phyloP scores from a whole-genome alignment of 2,329 filamentous ascomycete species.

The Periconia digitata region DNA sequence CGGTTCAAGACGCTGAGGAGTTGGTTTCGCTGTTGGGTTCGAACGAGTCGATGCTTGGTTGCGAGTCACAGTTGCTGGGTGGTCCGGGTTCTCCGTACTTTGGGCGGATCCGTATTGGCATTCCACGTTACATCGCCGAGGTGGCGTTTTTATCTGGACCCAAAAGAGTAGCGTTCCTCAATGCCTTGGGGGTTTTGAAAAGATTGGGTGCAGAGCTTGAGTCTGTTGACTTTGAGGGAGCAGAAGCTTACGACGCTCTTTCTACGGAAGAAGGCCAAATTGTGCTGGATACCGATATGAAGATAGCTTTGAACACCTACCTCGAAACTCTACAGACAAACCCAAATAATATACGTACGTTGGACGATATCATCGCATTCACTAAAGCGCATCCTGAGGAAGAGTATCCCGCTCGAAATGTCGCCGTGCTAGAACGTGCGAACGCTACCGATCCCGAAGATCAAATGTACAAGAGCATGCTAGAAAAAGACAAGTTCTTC shows the following conservation, averaged over 20 bases:
- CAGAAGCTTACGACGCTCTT: conserved; percentile 47
- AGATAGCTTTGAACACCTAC: conserved; percentile 57
- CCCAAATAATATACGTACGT: conserved; percentile 53
- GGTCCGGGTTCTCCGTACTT: too few relatives aligned
- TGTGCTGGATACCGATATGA: conserved; percentile 60
- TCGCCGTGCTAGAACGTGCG: conserved; percentile 22
- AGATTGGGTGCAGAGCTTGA: conserved; percentile 12
- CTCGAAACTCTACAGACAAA: conserved; percentile 57
- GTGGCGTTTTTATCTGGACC: neutral
- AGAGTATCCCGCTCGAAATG: conserved; percentile 60
- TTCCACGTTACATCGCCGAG: too few relatives aligned
- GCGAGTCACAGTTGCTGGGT: too few relatives aligned
- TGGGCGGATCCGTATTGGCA: conserved; percentile 12
- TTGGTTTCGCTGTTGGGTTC: conserved; percentile 10
- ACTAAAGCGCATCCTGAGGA: conserved; percentile 56
- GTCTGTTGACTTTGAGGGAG: conserved; percentile 37
- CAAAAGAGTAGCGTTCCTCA: conserved; percentile 8
- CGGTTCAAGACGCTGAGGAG: conserved; percentile 53
- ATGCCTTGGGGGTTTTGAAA: conserved; percentile 5
- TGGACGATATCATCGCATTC: conserved; percentile 55
- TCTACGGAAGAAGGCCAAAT: conserved; percentile 18
- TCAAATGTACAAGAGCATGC: conserved; percentile 56
- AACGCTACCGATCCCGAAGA: conserved; percentile 45
- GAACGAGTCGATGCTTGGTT: too few relatives aligned
- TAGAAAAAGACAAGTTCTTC: conserved; percentile 52